Base-by-base conservation (phyloP, 2,329 filamentous ascomycete species). In the Pestalotiopsis sp. region DNA sequence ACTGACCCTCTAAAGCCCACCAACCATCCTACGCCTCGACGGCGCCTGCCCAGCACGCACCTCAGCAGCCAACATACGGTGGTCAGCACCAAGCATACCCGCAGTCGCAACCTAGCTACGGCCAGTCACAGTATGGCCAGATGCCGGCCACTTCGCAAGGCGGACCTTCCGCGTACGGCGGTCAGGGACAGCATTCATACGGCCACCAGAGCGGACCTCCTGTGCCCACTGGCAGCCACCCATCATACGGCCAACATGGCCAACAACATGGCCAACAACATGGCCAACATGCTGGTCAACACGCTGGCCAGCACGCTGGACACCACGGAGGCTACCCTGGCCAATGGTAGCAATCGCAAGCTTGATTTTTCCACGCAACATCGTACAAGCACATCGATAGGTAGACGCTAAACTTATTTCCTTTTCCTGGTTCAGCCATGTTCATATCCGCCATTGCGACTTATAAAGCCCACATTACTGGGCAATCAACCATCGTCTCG, bases 261-360 rank as follows among this genome's bases (percentile, higher is more conserved):
- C 12, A 76, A 23, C 76, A 78, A 25, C 74, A 74, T 5, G 71
- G 63, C 7, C 12, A 76, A 23, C 76, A 78, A 25, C 74, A 75
- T 38, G 78, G 78, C 71, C 78, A 75, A 31, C 81, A 81, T 66
- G 76, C 77, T 11, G 75, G 74, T 65, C 59, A 62, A 39, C 31
- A 36, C 31, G 31, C 31, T 9, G 72, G 69, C 3, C 75, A 76
- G 41, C 74, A 74, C 4, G 71, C 45, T n/a, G 23, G 76, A 23
- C 76, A 78, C 31, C 74, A 75, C 38, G 78, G 78, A 72, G 79
- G 75, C 38, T 81, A 81, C 67, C 77, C 77, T 11, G 75, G 74
- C 66, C 59, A 62, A 39, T 79, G 77, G 74, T 79, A 76, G 70
- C 13, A 58, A 41, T 36, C 14, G 17, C 13, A 4, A 58, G 64